Base-by-base conservation (phyloP, 2,329 filamentous ascomycete genomes). In the Scleromitrula shiraiana region DNA sequence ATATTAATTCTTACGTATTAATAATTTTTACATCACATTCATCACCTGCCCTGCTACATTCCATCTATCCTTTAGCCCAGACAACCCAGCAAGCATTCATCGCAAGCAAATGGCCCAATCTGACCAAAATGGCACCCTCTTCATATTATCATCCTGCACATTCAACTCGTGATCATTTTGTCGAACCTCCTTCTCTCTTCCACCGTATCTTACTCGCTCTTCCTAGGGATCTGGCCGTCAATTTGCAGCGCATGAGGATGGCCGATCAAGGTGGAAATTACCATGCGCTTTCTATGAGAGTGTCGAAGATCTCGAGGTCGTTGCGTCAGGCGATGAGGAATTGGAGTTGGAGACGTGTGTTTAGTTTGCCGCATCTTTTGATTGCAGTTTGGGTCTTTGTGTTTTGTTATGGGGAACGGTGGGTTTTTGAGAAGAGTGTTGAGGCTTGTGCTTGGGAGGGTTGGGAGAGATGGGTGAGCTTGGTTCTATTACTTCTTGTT, bases 401-500 rank as follows among this genome's bases (percentile, higher is more conserved):
- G 17, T 61, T 98, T 53, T 78, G 93, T 55, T 93, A 87, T 80
- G 89, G 91, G 1, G 93, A 98, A 70, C 75, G 85, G 50, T 85
- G 78, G 67, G 76, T 83, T 29, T 97, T 94, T 65, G 73, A 76
- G 45, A 78, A 77, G 54, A 81, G 77, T 51, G 78, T 95, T 14
- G 71, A 77, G 48, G 74, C 70, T 43, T 98, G 93, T 66, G 70
- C 77, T 46, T 98, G 93, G 93, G 74, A 78, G 29, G 77, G 77
- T 33, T 98, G 93, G 93, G 93, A 98, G 71, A 76, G 79, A 66
- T 98, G 93, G 90, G 89, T 95, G 73, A 62, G n/a, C n/a, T n/a
- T n/a, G n/a, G 78, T 60, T 35, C 30, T 43, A 35, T 40, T 49
- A 27, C 23, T 7, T 36, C 51, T 46, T 49, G 51, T 49, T 8